Evolutionary conservation across 148 eudicot genomes (phyloP).

Genomic region (Beta vulgaris): DNA sequence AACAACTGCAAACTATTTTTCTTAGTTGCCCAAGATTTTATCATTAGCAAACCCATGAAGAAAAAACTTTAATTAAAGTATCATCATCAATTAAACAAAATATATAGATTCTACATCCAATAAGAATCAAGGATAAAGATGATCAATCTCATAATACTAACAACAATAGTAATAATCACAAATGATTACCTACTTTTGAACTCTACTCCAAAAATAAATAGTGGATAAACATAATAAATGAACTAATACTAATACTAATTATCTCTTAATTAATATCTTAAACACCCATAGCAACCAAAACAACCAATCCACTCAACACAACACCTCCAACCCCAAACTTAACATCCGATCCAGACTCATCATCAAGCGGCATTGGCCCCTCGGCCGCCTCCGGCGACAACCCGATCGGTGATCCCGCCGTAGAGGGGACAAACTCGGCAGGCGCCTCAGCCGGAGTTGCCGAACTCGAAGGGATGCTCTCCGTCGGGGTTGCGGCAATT

Average conservation of each 20-base stretch:
- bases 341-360: not conserved
- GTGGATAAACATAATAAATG: slow-evolving; percentile 1
- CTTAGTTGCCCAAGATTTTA: no score
- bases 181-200: not conserved
- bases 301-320: slow-evolving; percentile 20
- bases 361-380: slow-evolving; percentile 19
- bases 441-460: slow-evolving; percentile 20
- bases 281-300: slow-evolving; percentile 12
- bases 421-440: slow-evolving; percentile 3
- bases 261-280: not conserved
- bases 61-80: no score
- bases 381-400: slow-evolving; percentile 13
- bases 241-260: not conserved
- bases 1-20: no score
- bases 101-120: not conserved
- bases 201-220: not conserved
- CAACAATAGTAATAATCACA: not conserved
- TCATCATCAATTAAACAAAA: not conserved
- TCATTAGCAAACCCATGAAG: no score
- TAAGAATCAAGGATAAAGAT: no score
- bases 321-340: slow-evolving; percentile 13
- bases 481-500: not conserved
- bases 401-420: slow-evolving; percentile 1
- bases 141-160: not conserved
- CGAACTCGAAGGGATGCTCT: slow-evolving; percentile 18